A percentile compares a stretch with the other conserved stretches of the same genome.
Conservation (phyloP, 805 yeast species). For the Saturnispora zaruensis region DNA sequence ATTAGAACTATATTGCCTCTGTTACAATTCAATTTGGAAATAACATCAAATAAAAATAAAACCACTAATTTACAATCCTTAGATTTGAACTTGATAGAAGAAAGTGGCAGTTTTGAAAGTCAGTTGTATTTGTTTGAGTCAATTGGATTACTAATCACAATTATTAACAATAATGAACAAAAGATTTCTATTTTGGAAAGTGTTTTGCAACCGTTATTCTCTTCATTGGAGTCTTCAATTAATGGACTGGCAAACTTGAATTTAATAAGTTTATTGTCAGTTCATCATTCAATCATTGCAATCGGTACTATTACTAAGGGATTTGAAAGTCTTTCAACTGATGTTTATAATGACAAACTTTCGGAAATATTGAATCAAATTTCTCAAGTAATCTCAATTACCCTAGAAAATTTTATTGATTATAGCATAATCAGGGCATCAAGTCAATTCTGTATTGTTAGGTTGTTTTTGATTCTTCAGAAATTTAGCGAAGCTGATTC, state of each 20-base stretch:
- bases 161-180: conserved; percentile 36
- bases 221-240: conserved; percentile 60
- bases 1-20: conserved; percentile 55
- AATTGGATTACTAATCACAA: conserved; percentile 64
- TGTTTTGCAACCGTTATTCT: conserved; percentile 67
- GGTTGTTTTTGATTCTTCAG: conserved; percentile 71
- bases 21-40: conserved; percentile 52
- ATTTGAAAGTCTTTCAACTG: conserved; percentile 37
- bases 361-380: conserved; percentile 27
- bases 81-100: conserved; percentile 38
- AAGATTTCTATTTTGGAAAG: conserved; percentile 48
- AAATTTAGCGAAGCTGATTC: conserved; percentile 30
- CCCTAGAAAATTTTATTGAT: conserved; percentile 65
- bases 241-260: conserved; percentile 28
- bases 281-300: conserved; percentile 82
- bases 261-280: conserved; percentile 50
- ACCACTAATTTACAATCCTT: conserved; percentile 15
- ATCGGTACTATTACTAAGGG: conserved; percentile 89
- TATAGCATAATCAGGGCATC: conserved; percentile 74
- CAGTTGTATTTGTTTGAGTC: conserved; percentile 83
- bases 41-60: conserved; percentile 22
- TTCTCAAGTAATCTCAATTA: conserved; percentile 75
- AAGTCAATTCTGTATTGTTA: conserved; percentile 76
- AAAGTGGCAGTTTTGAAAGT: conserved; percentile 56
- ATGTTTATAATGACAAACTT: conserved; percentile 28